phyloP scores from a whole-genome alignment of 2,329 filamentous ascomycete species.

The Aspergillus texensis region DNA sequence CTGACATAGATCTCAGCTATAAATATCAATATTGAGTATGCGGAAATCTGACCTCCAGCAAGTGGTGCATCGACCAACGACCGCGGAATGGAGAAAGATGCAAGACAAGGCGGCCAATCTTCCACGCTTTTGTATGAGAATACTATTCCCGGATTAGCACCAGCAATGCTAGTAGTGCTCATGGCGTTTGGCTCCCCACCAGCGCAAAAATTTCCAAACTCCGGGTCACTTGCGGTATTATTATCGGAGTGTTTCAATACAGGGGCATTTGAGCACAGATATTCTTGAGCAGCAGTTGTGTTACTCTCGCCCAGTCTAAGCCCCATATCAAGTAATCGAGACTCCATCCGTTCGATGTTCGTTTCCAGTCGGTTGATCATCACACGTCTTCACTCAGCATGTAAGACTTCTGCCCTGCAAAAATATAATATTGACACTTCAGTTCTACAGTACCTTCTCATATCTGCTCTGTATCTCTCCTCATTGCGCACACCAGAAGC shows the following conservation, averaged over 20 bases:
- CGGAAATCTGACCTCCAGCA: slow-evolving; percentile 10
- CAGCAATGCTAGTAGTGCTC: neutral
- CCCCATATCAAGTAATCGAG: slow-evolving; percentile 16
- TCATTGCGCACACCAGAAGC: slow-evolving; percentile 5
- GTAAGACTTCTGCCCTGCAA: neutral
- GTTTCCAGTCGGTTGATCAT: slow-evolving; percentile 23
- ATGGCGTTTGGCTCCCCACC: neutral
- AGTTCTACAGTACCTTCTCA: slow-evolving; percentile 2
- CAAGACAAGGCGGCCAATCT: neutral
- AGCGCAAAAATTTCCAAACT: neutral
- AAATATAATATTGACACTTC: neutral
- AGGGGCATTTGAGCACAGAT: neutral
- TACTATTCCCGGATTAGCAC: neutral
- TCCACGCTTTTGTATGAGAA: neutral
- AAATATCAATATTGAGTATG: neutral
- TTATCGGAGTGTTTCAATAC: neutral
- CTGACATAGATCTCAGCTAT: neutral
- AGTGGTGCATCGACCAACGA: slow-evolving; percentile 12
- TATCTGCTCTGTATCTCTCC: neutral
- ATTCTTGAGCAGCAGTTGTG: neutral
- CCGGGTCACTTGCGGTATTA: neutral
- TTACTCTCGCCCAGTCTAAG: slow-evolving; percentile 9
- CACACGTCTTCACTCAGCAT: slow-evolving; percentile 11
- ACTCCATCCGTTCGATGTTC: slow-evolving; percentile 20
- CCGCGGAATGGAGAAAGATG: slow-evolving; percentile 15